A percentile compares a stretch with the other conserved stretches of the same genome.
Evolutionary conservation across 202 grass and related monocot genomes (phyloP).

Genomic region (Brachypodium distachyon): DNA sequence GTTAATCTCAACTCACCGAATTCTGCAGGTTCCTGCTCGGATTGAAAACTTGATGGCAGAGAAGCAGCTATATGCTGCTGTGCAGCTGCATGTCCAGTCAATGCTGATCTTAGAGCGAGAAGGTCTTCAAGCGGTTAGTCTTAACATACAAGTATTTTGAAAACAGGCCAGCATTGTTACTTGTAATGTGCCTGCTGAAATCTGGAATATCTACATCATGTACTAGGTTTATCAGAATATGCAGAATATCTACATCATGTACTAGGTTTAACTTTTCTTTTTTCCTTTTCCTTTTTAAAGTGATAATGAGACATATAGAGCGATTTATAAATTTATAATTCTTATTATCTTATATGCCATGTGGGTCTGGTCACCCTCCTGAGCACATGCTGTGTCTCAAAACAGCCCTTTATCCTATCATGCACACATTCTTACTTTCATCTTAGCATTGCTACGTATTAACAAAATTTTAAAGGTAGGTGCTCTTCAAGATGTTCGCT

Average conservation of each 20-base stretch:
- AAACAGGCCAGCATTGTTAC: background rate
- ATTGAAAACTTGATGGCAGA: constrained; percentile 81
- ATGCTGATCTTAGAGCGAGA: constrained; percentile 85
- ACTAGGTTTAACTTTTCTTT: no score
- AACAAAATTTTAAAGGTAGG: constrained; percentile 77
- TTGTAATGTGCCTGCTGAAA: background rate
- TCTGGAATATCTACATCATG: background rate
- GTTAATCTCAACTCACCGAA: constrained; percentile 22
- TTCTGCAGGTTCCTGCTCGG: constrained; percentile 76
- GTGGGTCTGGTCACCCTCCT: background rate
- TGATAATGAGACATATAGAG: background rate
- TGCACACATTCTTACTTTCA: constrained; percentile 16
- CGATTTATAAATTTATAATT: constrained; percentile 9
- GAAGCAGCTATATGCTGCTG: constrained; percentile 94
- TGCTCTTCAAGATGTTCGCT: constrained; percentile 98
- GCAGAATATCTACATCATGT: no score
- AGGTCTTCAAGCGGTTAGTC: constrained; percentile 96
- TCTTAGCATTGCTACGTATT: constrained; percentile 4
- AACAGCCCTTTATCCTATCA: background rate
- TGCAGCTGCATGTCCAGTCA: constrained; percentile 94
- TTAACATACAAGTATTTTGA: constrained; percentile 6
- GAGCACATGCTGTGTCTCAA: background rate
- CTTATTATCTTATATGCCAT: background rate
- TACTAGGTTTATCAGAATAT: background rate
- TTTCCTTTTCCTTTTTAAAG: background rate